Conservation (phyloP, 23 red algal genomes). For the Gracilaria domingensis region DNA sequence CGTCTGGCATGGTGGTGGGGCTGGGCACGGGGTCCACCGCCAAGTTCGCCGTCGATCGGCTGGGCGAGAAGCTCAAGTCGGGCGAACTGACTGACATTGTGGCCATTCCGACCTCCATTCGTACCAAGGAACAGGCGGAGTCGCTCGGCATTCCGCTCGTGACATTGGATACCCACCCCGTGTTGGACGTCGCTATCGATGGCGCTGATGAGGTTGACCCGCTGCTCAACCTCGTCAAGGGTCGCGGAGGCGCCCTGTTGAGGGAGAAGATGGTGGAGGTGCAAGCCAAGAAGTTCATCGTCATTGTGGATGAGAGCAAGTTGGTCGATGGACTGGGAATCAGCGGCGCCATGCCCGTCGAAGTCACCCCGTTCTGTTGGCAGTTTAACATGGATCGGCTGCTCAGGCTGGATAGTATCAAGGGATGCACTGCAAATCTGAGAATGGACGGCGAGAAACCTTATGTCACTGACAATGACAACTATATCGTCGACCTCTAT, state of each 20-base stretch:
- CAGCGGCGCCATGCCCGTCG: conserved; percentile 97
- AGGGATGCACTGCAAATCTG: conserved; percentile 83
- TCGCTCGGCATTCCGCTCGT: conserved; percentile 89
- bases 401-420: conserved; percentile 60
- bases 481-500: conserved; percentile 99
- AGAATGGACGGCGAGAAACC: conserved; percentile 79
- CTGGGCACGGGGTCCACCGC: conserved; percentile 98
- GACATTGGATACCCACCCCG: conserved; percentile 87
- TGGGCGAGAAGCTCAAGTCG: conserved; percentile 89
- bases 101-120: conserved; percentile 94
- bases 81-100: conserved; percentile 86
- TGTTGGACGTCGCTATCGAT: conserved; percentile 97
- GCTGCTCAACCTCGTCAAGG: conserved; percentile 94
- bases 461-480: conserved; percentile 98
- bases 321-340: conserved; percentile 90
- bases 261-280: conserved; percentile 99
- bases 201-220: conserved; percentile 96
- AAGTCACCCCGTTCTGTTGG: conserved; percentile 99
- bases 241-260: conserved; percentile 92
- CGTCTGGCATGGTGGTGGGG: conserved; percentile 95
- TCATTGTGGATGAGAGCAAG: conserved; percentile 99
- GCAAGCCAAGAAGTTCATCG: conserved; percentile 92
- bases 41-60: conserved; percentile 93
- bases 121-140: conserved; percentile 93
- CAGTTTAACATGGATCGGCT: conserved; percentile 87